Conservation (phyloP, 179 eudicot genomes). For the Beta lomatogona region DNA sequence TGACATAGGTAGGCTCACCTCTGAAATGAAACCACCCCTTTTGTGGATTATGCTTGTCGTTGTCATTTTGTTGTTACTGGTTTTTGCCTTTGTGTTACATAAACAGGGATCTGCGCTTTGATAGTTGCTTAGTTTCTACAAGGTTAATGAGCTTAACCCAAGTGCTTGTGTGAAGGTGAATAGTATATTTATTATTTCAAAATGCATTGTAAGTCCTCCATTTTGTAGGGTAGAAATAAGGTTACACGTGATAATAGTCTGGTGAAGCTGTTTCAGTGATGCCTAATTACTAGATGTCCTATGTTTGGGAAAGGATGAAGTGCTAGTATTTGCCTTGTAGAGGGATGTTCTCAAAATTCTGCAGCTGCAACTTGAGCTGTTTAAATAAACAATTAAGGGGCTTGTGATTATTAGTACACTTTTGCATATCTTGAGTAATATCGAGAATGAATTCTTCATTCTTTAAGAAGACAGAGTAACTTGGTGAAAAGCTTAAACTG, state of each 20-base stretch:
- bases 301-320: background rate
- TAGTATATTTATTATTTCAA: background rate
- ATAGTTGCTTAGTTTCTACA: constrained; percentile 6
- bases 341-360: background rate
- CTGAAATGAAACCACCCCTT: background rate
- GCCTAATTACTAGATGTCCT: background rate
- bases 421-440: background rate
- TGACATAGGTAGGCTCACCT: background rate
- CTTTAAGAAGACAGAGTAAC: background rate
- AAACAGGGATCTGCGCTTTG: background rate
- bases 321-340: background rate
- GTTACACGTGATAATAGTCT: background rate
- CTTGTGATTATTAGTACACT: background rate
- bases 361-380: background rate
- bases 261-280: background rate
- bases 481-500: background rate
- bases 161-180: background rate
- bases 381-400: background rate
- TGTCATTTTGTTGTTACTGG: background rate
- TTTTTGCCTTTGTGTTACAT: background rate
- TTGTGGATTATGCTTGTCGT: background rate
- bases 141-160: background rate
- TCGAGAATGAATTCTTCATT: background rate
- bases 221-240: background rate
- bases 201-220: background rate